Percentiles rank a stretch among this genome's conserved stretches.
Evolutionary conservation across 2,329 filamentous ascomycete species (phyloP).

Genomic region (Pyricularia sp.): DNA sequence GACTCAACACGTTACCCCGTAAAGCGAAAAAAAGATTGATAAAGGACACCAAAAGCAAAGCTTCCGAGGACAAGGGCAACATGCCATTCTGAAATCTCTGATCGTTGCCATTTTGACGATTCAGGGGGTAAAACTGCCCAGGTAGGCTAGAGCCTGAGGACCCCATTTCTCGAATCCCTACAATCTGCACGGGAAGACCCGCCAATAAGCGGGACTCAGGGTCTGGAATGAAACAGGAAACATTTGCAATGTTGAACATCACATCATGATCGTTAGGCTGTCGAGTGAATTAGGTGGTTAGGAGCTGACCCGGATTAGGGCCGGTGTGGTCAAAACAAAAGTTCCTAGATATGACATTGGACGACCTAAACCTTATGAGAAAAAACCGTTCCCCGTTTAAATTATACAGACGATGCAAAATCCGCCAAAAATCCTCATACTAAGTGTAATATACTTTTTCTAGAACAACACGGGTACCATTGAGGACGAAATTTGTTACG

Average conservation of each 20-base stretch:
- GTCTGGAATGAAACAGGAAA: not conserved
- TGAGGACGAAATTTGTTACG: no score
- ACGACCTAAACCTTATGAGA: not conserved
- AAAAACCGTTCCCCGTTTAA: no score
- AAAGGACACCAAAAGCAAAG: not conserved
- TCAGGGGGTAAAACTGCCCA: not conserved
- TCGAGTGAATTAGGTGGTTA: not conserved
- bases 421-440: no score
- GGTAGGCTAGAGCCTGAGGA: not conserved
- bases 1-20: not conserved
- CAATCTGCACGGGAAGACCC: not conserved
- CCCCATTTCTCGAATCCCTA: not conserved
- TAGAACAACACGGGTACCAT: no score
- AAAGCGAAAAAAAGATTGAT: not conserved
- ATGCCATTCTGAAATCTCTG: not conserved
- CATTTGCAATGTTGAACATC: not conserved
- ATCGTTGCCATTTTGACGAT: not conserved
- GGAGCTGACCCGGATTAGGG: not conserved
- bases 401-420: no score
- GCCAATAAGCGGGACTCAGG: not conserved
- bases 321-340: not conserved
- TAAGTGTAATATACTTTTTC: no score
- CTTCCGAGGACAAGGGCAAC: not conserved
- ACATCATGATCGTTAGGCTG: not conserved
- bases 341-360: not conserved